phyloP scores from a whole-genome alignment of 2,329 filamentous ascomycete species.

The Penicillium psychrosexuale region DNA sequence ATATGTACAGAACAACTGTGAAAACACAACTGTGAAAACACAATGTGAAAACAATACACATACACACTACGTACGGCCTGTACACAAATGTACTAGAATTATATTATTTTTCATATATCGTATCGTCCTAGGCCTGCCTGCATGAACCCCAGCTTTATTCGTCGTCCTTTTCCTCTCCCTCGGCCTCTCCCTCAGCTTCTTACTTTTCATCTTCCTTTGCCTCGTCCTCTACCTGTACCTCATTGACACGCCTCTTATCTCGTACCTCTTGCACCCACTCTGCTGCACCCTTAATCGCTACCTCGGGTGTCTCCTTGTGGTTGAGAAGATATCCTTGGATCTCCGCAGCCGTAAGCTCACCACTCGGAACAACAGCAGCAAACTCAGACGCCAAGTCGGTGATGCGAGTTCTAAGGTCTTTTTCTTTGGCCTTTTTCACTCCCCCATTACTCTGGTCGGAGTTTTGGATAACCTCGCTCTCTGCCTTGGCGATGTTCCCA shows the following conservation, averaged over 20 bases:
- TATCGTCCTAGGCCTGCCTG: not conserved
- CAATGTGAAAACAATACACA: no score
- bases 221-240: constrained; percentile 8
- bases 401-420: constrained; percentile 20
- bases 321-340: constrained; percentile 43
- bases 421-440: not conserved
- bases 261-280: constrained; percentile 29
- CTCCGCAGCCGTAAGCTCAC: constrained; percentile 40
- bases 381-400: constrained; percentile 30
- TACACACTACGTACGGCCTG: no score
- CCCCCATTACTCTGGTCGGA: not conserved
- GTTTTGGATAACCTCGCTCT: not conserved
- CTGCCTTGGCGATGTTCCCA: constrained; percentile 4
- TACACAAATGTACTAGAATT: not conserved
- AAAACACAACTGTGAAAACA: no score
- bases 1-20: not conserved
- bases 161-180: constrained; percentile 5
- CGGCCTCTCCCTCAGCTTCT: constrained; percentile 1
- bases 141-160: not conserved
- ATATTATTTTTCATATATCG: not conserved
- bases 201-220: constrained; percentile 3
- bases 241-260: constrained; percentile 25
- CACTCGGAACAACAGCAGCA: constrained; percentile 30
- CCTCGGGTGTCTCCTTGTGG: constrained; percentile 33
- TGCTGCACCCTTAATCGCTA: constrained; percentile 30